Evolutionary conservation across 2,329 filamentous ascomycete species (phyloP), one percentile per base, ranked within the genome.

Genomic region (Pyricularia pennisetigena): DNA sequence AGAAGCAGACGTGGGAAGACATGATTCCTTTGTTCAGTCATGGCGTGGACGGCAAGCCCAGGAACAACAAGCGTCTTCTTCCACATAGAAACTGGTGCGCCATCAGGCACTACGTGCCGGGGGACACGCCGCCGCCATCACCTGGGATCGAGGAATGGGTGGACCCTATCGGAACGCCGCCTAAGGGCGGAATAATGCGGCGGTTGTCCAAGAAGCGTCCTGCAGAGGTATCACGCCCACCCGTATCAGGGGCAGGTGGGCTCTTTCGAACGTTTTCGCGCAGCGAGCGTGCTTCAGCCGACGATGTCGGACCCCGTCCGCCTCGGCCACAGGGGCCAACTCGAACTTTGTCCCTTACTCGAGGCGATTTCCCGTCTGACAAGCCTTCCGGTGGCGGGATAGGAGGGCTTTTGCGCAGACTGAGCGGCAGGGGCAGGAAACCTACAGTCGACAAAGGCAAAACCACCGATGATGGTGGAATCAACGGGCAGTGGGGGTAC

Each of bases 31-130:
- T 99, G 70, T 99, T 99, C 77, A 87, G 85, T 1, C 88, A 93
- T 69, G 95, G 96, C 71, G 92, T 97, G 1, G 93, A 97, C 74
- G 92, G 92, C 59, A 96, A 93, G 77, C 84, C 88, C 24, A 87
- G 95, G 70, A 98, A 97, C 78, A 99, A 99, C 77, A 96, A 93
- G 74, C 88, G 90, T 70, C 82, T 99, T 1, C 82, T 98, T 10
- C 94, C 94, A 24, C 90, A 95, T 69, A 87, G 95, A 35, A 99
- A 99, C 76, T 99, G 94, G 92, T 98, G 94, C 77, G 92, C 93
- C 2, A 97, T 99, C 73, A 86, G 91, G 67, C 85, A 91, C 75
- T 98, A 97, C 79, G 82, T 87, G 10, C 93, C 94, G 1, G 92
- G 92, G 3, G 82, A 80, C 41, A 96, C 92, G 0, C 93, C 93